These are phyloP conservation scores for Uronychia binucleata DNA, from an alignment of 73 alveolate species.

Conservation along the genomic window DNA sequence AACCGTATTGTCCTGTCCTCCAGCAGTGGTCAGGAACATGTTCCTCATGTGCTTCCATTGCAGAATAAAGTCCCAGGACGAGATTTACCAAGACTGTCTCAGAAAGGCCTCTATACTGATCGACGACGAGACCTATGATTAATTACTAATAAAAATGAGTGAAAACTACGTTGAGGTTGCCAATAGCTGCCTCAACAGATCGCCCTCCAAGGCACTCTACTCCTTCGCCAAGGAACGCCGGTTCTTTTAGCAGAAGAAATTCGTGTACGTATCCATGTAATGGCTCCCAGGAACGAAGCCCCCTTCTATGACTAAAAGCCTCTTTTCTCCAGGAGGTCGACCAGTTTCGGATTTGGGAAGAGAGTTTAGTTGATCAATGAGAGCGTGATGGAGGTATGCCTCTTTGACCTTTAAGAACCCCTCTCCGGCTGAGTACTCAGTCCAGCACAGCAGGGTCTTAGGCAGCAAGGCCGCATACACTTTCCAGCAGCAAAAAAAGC, in stretches of 20 bases:
- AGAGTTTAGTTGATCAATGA: not conserved
- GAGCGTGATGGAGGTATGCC: not conserved
- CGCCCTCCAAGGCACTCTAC: not conserved
- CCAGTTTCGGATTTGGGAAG: not conserved
- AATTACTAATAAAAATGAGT: not conserved
- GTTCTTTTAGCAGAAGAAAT: not conserved
- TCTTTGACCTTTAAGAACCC: not conserved
- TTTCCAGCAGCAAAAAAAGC: not conserved
- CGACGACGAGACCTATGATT: not conserved
- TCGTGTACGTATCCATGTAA: not conserved
- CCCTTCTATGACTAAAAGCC: not conserved
- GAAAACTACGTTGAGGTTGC: not conserved
- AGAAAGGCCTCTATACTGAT: not conserved
- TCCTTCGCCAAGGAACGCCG: not conserved
- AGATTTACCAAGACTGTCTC: not conserved
- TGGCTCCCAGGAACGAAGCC: not conserved
- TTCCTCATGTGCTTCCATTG: not conserved
- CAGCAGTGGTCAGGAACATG: not conserved
- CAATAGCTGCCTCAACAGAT: not conserved
- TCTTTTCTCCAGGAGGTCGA: not conserved
- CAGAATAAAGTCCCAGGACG: not conserved
- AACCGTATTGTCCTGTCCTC: too few species aligned
- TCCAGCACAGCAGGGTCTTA: not conserved
- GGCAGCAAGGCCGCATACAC: not conserved
- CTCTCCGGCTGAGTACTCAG: slow-evolving; percentile 1